Percentiles rank a stretch among this genome's conserved stretches.
These are phyloP conservation scores for Austroboletus festivus DNA, from an alignment of 768 basidiomycete genomes.

Conservation along the genomic window DNA sequence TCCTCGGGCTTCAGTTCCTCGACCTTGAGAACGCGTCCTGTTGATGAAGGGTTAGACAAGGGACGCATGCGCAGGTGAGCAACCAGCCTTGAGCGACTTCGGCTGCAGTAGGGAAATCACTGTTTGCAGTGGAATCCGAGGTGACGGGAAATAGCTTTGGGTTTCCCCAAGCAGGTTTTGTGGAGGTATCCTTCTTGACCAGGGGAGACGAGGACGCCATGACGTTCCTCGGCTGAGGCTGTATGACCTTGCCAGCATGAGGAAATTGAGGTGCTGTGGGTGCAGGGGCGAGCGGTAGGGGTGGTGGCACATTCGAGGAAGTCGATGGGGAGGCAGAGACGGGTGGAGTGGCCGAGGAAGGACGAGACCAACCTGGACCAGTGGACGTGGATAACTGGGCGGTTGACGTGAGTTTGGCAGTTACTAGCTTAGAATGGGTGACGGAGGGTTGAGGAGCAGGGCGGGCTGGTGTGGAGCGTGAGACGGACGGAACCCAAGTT, in stretches of 20 bases:
- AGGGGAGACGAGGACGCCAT: conserved; percentile 30
- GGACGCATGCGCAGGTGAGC: not conserved
- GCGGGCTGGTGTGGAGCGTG: conserved; percentile 45
- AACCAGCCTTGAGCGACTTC: conserved; percentile 84
- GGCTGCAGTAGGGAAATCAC: conserved; percentile 94
- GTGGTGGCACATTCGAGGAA: conserved; percentile 43
- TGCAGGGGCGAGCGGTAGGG: conserved; percentile 41
- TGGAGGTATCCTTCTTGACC: conserved; percentile 30
- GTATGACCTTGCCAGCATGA: conserved; percentile 64
- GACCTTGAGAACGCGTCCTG: conserved; percentile 19
- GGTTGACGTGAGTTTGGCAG: conserved; percentile 78
- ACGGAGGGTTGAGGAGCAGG: conserved; percentile 50
- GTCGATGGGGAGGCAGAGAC: conserved; percentile 47
- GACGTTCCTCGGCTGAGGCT: conserved; percentile 51
- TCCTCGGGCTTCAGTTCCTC: conserved; percentile 51
- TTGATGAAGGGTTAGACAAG: conserved; percentile 13
- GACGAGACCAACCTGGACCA: conserved; percentile 74
- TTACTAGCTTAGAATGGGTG: conserved; percentile 78
- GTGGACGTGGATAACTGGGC: conserved; percentile 55
- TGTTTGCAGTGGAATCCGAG: conserved; percentile 42
- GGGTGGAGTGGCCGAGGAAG: conserved; percentile 69
- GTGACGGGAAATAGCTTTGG: conserved; percentile 38
- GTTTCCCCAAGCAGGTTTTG: conserved; percentile 74
- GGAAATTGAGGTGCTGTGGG: conserved; percentile 49
- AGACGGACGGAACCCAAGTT: not conserved